Percentiles rank a stretch among this genome's conserved stretches.
Conservation (phyloP, 1,284 basidiomycete genomes). For the Prillingera fragicola region DNA sequence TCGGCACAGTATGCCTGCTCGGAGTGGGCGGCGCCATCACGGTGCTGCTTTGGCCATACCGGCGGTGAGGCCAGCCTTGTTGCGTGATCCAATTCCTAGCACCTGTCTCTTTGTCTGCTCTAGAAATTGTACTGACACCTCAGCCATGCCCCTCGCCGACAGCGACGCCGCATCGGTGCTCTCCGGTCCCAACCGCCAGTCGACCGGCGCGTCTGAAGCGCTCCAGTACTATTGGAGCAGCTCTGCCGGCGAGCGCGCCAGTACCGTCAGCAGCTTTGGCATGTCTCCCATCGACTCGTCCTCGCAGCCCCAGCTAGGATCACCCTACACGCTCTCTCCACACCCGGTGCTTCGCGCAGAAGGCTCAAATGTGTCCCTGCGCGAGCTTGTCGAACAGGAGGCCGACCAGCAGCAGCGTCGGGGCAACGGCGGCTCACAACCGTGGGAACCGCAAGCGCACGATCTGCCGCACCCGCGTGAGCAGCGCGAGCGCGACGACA, state of each 20-base stretch:
- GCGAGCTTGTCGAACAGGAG: constrained; percentile 8
- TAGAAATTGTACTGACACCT: not conserved
- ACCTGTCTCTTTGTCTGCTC: too few species aligned
- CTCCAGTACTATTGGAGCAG: constrained; percentile 43
- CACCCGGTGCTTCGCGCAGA: constrained; percentile 3
- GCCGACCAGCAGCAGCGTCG: not conserved
- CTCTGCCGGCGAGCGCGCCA: constrained; percentile 37
- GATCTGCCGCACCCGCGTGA: not conserved
- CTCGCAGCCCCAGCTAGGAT: constrained; percentile 4
- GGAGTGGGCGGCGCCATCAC: too few species aligned
- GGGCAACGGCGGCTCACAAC: not conserved
- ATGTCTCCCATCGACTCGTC: constrained; percentile 14
- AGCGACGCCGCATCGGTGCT: not conserved
- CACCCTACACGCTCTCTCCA: constrained; percentile 18
- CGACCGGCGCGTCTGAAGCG: constrained; percentile 35
- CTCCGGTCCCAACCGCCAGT: constrained; percentile 18
- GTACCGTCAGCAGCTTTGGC: constrained; percentile 30
- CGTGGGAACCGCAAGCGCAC: not conserved
- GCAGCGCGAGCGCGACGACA: not conserved
- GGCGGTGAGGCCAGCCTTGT: too few species aligned
- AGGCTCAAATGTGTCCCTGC: constrained; percentile 4
- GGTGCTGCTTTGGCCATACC: too few species aligned
- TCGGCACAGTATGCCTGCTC: too few species aligned
- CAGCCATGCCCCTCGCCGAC: constrained; percentile 12
- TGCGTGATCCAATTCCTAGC: too few species aligned